Base-by-base conservation (phyloP, 78 protist species). In the Bodo saltans region DNA sequence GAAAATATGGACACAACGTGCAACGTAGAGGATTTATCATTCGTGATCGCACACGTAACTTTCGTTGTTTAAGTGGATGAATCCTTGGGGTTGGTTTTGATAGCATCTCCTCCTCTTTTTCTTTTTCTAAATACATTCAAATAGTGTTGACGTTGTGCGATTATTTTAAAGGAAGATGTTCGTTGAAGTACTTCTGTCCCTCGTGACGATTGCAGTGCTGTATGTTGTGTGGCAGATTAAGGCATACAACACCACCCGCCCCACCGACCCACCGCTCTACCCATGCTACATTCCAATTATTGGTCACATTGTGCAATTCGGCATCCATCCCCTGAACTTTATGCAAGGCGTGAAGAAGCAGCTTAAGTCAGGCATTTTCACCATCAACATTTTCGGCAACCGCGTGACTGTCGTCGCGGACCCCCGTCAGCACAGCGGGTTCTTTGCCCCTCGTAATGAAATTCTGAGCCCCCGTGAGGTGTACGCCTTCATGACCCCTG, bases 401-500 rank as follows among this genome's bases (percentile, higher is more conserved):
- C 74, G 72, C 70, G 40, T 78, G 52, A 52, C 69, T 27, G 8
- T 78, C 83, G 39, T 78, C 67, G 40, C 70, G 41, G 41, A 78
- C 72, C 53, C 70, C 30, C 33, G 8, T 27, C 68, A 26, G 70
- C 72, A 78, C 69, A 28, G 42, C n/a, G 3, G 30, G 27, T 78
- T 78, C 83, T 78, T 78, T 69, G 11, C 4, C 33, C 68, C 38
- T 17, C 33, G 74, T 12, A 37, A 78, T 26, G 83, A 78, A 12
- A 21, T 38, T 21, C 81, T 85, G 69, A 33, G n/a, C 67, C 80
- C 60, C 53, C 39, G 35, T 1, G 78, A 78, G 42, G 88, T 85
- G 27, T 85, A 85, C 83, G 40, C 28, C 27, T 85, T 85, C 83
- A 74, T 70, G 30, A 12, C 34, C 34, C 88, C 88, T 0, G 88